Conservation (phyloP, 2,329 filamentous ascomycete genomes). For the Didymosphaeria variabile region DNA sequence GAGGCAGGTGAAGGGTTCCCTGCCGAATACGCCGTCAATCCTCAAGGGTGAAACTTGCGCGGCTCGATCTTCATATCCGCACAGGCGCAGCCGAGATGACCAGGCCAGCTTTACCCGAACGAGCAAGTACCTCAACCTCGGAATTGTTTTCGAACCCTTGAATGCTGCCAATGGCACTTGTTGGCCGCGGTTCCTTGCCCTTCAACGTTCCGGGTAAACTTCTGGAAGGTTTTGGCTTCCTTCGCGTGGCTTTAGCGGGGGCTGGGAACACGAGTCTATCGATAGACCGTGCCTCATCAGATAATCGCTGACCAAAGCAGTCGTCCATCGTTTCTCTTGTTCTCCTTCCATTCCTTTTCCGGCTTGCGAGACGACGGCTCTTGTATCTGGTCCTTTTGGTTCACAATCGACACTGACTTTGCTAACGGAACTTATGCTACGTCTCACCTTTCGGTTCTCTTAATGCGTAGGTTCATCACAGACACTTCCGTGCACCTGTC, state of each 20-base stretch:
- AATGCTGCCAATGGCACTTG: not conserved
- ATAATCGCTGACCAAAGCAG: not conserved
- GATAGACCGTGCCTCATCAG: slow-evolving; percentile 2
- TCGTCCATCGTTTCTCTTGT: not conserved
- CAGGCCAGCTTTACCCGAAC: not conserved
- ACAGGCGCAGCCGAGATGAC: slow-evolving; percentile 10
- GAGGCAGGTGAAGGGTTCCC: slow-evolving; percentile 1
- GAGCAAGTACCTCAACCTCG: slow-evolving; percentile 4
- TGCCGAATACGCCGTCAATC: slow-evolving; percentile 7
- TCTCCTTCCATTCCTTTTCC: not conserved
- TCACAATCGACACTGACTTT: not conserved
- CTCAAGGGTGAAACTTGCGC: slow-evolving; percentile 12
- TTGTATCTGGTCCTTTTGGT: not conserved
- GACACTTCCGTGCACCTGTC: not conserved
- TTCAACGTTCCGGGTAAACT: slow-evolving; percentile 9
- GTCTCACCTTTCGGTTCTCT: not conserved
- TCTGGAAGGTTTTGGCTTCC: slow-evolving; percentile 7
- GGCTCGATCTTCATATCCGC: slow-evolving; percentile 5
- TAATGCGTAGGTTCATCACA: not conserved
- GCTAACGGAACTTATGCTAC: not conserved
- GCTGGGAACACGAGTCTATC: not conserved
- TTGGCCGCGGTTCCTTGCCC: slow-evolving; percentile 4
- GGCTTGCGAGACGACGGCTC: not conserved
- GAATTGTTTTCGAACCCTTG: not conserved
- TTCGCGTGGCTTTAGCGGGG: not conserved